Conservation (phyloP, 2,329 filamentous ascomycete species). For the Fusarium goolgardi region DNA sequence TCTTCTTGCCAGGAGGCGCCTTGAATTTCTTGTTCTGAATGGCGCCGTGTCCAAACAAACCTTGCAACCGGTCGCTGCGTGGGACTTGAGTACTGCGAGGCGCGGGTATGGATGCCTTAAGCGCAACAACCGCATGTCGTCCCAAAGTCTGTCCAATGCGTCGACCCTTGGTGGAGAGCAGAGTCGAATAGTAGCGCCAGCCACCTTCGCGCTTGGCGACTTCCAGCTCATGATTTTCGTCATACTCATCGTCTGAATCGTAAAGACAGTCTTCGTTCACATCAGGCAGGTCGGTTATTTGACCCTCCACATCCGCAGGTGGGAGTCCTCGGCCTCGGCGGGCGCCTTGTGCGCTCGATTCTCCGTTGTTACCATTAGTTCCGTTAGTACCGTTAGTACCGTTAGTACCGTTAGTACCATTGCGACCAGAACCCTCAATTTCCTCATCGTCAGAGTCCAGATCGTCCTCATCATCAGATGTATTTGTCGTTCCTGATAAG, state of each 20-base stretch:
- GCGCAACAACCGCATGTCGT: conserved; percentile 55
- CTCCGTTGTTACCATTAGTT: conserved; percentile 49
- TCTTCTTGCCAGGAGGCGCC: conserved; percentile 86
- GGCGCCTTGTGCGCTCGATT: conserved; percentile 54
- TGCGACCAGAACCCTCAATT: conserved; percentile 23
- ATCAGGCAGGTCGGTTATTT: conserved; percentile 72
- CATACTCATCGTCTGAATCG: conserved; percentile 84
- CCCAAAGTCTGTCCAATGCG: conserved; percentile 58
- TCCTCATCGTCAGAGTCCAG: conserved; percentile 75
- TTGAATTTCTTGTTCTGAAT: conserved; percentile 72
- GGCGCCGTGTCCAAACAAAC: conserved; percentile 66
- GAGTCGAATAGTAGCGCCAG: conserved; percentile 75
- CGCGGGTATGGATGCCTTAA: conserved; percentile 65
- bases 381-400: no score
- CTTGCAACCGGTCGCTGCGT: conserved; percentile 64
- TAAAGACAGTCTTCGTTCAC: conserved; percentile 85
- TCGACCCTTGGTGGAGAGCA: conserved; percentile 62
- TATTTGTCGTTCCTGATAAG: conserved; percentile 80
- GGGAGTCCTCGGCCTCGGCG: conserved; percentile 56
- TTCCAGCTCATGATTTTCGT: conserved; percentile 79
- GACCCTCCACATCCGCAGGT: conserved; percentile 79
- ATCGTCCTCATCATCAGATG: conserved; percentile 80
- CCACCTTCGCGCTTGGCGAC: conserved; percentile 82
- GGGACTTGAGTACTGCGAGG: conserved; percentile 68
- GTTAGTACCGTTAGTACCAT: no score